Evolutionary conservation across 2,329 filamentous ascomycete genomes (phyloP), one percentile per base, ranked within the genome.

Genomic region (Helminthosporium solani): DNA sequence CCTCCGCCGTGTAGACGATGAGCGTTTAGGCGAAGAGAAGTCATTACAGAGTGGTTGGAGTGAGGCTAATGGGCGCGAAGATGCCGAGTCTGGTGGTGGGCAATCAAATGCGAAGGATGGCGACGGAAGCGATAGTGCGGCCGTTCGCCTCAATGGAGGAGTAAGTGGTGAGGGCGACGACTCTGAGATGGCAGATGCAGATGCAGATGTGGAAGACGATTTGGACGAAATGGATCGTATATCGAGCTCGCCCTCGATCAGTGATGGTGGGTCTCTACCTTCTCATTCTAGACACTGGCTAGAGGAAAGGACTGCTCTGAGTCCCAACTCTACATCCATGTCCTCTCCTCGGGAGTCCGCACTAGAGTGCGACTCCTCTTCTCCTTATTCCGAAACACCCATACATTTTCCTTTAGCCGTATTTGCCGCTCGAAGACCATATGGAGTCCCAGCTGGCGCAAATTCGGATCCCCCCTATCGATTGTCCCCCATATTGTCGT

Each of bases 151-250:
- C 16, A 41, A 42, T 33, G 39, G 40, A 21, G 40, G 31, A 6
- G 28, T 7, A 2, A 27, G 60, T 16, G 70, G 64, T 33, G 67
- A 64, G 15, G 60, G 60, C 35, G 70, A 74, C 40, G 81, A 83
- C 41, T 72, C 64, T 12, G 78, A 81, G 43, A 68, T 75, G 55
- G 83, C 83, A 39, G 85, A 86, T 60, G 87, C 83, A 39, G 85
- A 86, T 60, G 87, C 79, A 38, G 82, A 88, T 52, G 74, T 73
- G 27, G 79, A 82, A 50, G 79, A 81, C 50, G 81, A 88, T 61
- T 75, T 90, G 69, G 90, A 95, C 65, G 85, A 96, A 72, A 90
- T 95, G 87, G 94, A 97, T 76, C 94, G 94, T 73, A 96, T 99
- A 57, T 97, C 92, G 63, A 97, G 91, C 73, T 97, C 92, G 63